These are phyloP conservation scores for Phytophthora sp. DNA, from an alignment of 352 stramenopile species.

Conservation along the genomic window DNA sequence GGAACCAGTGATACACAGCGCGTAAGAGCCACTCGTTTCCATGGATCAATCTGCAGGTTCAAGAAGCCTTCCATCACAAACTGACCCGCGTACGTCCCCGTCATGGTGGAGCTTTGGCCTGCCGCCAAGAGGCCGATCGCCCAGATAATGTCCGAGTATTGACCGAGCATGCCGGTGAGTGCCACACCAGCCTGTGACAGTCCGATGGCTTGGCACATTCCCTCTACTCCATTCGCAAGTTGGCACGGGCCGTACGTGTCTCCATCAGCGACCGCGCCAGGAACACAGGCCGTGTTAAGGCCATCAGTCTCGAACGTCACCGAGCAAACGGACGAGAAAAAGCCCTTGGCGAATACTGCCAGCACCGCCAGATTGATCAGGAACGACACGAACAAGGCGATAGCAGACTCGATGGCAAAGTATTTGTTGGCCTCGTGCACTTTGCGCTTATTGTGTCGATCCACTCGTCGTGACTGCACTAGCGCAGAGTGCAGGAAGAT, in stretches of 20 bases:
- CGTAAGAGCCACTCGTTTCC: conserved; percentile 82
- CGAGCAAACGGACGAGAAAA: conserved; percentile 84
- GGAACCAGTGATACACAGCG: conserved; percentile 92
- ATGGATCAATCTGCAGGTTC: conserved; percentile 87
- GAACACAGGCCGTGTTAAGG: conserved; percentile 76
- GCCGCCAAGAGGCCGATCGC: conserved; percentile 93
- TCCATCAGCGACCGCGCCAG: conserved; percentile 47
- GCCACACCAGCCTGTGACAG: conserved; percentile 83
- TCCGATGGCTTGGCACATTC: conserved; percentile 87
- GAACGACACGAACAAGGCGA: conserved; percentile 94
- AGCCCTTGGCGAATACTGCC: conserved; percentile 92
- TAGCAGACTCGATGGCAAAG: conserved; percentile 91
- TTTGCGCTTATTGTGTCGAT: conserved; percentile 58
- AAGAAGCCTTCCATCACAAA: conserved; percentile 97
- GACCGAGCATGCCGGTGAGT: conserved; percentile 78
- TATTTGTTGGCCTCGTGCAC: conserved; percentile 91
- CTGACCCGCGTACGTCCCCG: conserved; percentile 96
- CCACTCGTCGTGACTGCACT: conserved; percentile 63
- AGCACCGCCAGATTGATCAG: conserved; percentile 95
- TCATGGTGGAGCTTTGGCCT: conserved; percentile 95
- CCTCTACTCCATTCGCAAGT: conserved; percentile 55
- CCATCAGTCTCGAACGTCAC: conserved; percentile 45
- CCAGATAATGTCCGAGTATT: conserved; percentile 90
- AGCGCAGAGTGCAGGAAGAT: conserved; percentile 95
- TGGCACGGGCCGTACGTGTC: conserved; percentile 57